Conservation (phyloP, 192 early-diverging fungal species). For the Gaertneriomyces semiglobifer region DNA sequence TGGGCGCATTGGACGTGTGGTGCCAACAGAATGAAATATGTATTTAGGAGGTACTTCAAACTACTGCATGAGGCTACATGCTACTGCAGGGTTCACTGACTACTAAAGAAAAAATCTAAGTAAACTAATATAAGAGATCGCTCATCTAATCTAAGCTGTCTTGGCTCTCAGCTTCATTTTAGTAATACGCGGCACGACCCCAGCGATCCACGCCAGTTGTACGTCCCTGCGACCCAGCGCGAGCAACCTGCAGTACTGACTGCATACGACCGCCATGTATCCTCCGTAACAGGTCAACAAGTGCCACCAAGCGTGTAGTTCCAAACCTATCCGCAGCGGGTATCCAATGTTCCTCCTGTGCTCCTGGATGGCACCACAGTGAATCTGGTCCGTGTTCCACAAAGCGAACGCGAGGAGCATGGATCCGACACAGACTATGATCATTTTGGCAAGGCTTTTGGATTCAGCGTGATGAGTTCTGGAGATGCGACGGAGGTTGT, state of each 20-base stretch:
- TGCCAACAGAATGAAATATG: no score
- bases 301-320: slow-evolving; percentile 53
- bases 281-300: slow-evolving; percentile 33
- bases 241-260: slow-evolving; percentile 26
- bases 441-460: slow-evolving; percentile 36
- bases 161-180: no score
- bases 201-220: slow-evolving; percentile 9
- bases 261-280: slow-evolving; percentile 24
- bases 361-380: slow-evolving; percentile 56
- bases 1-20: no score
- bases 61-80: no score
- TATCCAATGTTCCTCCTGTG: slow-evolving; percentile 46
- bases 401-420: slow-evolving; percentile 51
- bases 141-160: no score
- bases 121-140: no score
- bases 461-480: slow-evolving; percentile 6
- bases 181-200: slow-evolving; percentile 12
- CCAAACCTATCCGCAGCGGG: slow-evolving; percentile 46
- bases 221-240: slow-evolving; percentile 34
- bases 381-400: slow-evolving; percentile 81
- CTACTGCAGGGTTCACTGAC: no score
- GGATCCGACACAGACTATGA: slow-evolving; percentile 13
- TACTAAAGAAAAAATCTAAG: no score
- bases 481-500: slow-evolving; percentile 27
- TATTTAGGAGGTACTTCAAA: no score